Evolutionary conservation across 2,329 filamentous ascomycete genomes (phyloP), one percentile per base, ranked within the genome.

Genomic region (Neofusicoccum laricinum): DNA sequence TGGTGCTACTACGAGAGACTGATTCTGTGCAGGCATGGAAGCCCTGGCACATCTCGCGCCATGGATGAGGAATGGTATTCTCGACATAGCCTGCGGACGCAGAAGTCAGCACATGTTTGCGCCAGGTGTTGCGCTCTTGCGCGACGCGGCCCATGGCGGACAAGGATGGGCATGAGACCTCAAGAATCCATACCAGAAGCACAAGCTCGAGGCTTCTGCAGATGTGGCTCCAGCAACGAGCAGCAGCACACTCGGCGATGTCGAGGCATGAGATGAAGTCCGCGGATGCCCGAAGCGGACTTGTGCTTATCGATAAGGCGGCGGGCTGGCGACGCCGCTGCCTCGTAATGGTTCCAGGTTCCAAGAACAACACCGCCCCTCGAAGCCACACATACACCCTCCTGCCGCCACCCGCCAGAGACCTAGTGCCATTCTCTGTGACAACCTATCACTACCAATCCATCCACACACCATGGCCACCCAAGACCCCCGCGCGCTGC

Each of bases 401-500:
- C 17, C 21, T 38, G 15, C 53, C 21, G 46, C 21, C 49, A 46
- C 61, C 32, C 36, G 17, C 50, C 43, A n/a, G 19, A 40, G 14
- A 41, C 41, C 15, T 4, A 3, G 19, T 25, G 12, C 34, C 17
- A 25, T 51, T 32, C 46, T 14, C 14, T 8, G 25, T 46, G 11
- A 59, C 14, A 57, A 57, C 17, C 17, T 6, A 5, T 19, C 12
- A 19, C 50, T 17, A 19, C 45, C 21, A 6, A 43, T 43, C 46
- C 4, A 15, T n/a, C 15, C 12, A 21, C 30, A 11, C 14, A 64
- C 21, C 61, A 93, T 93, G 89, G 83, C 89, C 67, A 87, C 90
- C 82, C 49, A 53, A 17, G 91, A 94, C 77, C 91, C 91, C 67
- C 87, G 89, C 76, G 89, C 87, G 68, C 82, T 95, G 64, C 83